These are phyloP conservation scores for Diaporthe eres DNA, from an alignment of 2,329 filamentous ascomycete genomes.

Conservation along the genomic window DNA sequence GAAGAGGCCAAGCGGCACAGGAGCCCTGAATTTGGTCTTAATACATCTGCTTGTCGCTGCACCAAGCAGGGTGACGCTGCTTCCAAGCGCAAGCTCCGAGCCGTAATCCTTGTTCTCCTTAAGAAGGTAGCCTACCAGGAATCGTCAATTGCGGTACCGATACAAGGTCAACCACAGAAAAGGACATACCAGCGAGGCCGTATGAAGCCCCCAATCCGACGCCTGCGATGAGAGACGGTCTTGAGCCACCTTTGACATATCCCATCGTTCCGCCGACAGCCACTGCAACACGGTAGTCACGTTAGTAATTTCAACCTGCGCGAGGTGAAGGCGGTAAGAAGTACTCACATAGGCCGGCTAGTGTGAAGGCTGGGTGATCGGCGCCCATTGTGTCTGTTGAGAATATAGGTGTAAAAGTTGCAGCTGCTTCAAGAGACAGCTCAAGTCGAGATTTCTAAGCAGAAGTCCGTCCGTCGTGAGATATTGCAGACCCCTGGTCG, in stretches of 20 bases:
- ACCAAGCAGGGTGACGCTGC: conserved; percentile 54
- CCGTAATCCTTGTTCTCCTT: conserved; percentile 59
- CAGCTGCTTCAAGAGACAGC: neutral
- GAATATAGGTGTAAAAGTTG: neutral
- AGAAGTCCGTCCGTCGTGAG: neutral
- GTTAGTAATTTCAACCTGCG: neutral
- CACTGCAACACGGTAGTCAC: conserved; percentile 46
- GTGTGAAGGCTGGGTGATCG: conserved; percentile 58
- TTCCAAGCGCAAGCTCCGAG: conserved; percentile 57
- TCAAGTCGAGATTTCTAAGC: conserved; percentile 10
- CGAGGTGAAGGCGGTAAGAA: no score
- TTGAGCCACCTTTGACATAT: conserved; percentile 49
- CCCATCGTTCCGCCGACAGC: conserved; percentile 52
- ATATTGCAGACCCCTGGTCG: conserved; percentile 7
- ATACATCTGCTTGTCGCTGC: conserved; percentile 56
- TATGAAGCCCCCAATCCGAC: conserved; percentile 51
- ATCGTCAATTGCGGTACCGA: neutral
- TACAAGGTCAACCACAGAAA: no score
- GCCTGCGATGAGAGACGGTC: conserved; percentile 52
- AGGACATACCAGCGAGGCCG: conserved; percentile 48
- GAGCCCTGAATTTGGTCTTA: conserved; percentile 55
- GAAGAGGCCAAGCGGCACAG: conserved; percentile 53
- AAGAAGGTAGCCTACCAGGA: conserved; percentile 54
- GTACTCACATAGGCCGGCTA: conserved; percentile 51
- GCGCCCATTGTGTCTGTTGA: conserved; percentile 44